phyloP scores from a whole-genome alignment of 2,329 filamentous ascomycete species.

The Trichoderma hamatum region DNA sequence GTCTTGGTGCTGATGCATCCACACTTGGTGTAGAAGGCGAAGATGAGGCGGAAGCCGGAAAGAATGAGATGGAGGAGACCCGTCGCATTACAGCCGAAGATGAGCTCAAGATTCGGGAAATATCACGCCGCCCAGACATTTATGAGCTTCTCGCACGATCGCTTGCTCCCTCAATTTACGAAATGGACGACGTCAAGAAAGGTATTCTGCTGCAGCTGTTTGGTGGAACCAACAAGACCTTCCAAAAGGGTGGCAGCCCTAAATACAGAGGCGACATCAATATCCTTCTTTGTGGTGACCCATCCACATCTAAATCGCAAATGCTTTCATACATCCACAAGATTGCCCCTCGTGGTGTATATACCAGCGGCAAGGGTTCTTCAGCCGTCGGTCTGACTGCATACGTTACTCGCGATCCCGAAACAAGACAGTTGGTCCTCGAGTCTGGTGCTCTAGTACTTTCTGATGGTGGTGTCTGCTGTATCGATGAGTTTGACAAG shows the following conservation, averaged over 20 bases:
- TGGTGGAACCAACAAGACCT: conserved; percentile 96
- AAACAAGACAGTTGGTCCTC: conserved; percentile 77
- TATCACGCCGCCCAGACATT: conserved; percentile 78
- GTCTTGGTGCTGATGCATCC: conserved; percentile 86
- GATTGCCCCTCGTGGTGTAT: conserved; percentile 86
- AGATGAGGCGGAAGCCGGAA: conserved; percentile 63
- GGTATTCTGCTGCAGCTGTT: conserved; percentile 96
- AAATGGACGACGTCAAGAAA: conserved; percentile 99
- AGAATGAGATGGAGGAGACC: conserved; percentile 79
- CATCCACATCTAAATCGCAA: conserved; percentile 95
- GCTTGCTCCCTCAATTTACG: conserved; percentile 91
- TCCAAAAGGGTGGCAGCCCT: conserved; percentile 92
- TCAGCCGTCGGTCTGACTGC: conserved; percentile 81
- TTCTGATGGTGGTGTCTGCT: conserved; percentile 81
- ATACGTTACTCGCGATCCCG: conserved; percentile 78
- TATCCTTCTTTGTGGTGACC: conserved; percentile 92
- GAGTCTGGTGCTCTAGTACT: conserved; percentile 79
- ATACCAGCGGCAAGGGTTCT: conserved; percentile 80
- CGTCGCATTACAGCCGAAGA: conserved; percentile 84
- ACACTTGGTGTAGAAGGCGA: conserved; percentile 83
- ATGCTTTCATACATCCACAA: conserved; percentile 94
- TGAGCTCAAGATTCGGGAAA: conserved; percentile 83
- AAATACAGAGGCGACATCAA: conserved; percentile 98
- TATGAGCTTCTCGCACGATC: conserved; percentile 92
- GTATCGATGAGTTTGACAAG: conserved; percentile 85